Percentiles rank a stretch among this genome's conserved stretches.
These are phyloP conservation scores for Pyracantha coccinea DNA, from an alignment of 331 rosid genomes.

Conservation along the genomic window DNA sequence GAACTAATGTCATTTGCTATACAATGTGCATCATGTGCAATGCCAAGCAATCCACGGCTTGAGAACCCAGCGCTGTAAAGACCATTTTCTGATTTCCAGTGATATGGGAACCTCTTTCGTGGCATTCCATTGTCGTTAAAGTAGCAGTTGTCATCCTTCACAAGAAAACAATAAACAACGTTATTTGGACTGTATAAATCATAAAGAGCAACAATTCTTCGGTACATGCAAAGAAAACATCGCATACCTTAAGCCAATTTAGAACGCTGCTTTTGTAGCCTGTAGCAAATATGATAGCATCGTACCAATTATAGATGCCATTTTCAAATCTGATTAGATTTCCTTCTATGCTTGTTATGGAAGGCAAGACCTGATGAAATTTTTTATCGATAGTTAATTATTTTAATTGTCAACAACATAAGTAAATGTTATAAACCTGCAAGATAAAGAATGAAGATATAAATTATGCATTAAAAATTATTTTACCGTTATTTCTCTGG, in stretches of 20 bases:
- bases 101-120: background rate
- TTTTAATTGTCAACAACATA: too few species aligned
- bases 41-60: background rate
- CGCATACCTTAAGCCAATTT: conserved; percentile 55
- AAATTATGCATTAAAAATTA: background rate
- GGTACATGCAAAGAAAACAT: background rate
- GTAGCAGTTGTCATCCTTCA: background rate
- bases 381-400: too few species aligned
- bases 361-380: conserved; percentile 33
- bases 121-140: conserved; percentile 10
- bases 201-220: background rate
- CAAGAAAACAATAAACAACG: background rate
- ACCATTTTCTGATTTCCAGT: conserved; percentile 16
- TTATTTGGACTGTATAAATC: too few species aligned
- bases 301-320: conserved; percentile 26
- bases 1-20: conserved; percentile 6
- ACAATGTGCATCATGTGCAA: conserved; percentile 7
- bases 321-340: conserved; percentile 30
- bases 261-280: conserved; percentile 35
- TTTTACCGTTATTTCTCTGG: conserved; percentile 33
- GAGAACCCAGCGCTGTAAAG: conserved; percentile 13
- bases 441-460: too few species aligned
- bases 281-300: conserved; percentile 40
- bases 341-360: conserved; percentile 19
- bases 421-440: too few species aligned